Evolutionary conservation across 2,329 filamentous ascomycete species (phyloP).

Genomic region (Diaporthe batatas): DNA sequence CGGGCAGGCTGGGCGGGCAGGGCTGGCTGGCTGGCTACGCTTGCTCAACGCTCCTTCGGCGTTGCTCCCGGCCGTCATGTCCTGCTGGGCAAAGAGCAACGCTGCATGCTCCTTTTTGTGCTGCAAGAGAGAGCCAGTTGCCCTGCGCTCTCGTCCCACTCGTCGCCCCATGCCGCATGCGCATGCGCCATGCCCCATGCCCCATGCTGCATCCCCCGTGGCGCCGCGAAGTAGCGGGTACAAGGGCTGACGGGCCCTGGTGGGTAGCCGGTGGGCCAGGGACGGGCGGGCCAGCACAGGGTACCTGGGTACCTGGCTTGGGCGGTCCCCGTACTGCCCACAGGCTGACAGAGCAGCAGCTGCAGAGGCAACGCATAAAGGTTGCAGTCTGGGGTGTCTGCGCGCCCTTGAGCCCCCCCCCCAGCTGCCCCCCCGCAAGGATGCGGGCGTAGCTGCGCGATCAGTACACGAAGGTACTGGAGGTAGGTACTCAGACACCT

Average conservation of each 20-base stretch:
- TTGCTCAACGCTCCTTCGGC: slow-evolving; percentile 7
- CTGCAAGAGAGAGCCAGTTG: neutral
- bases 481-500: too few species aligned
- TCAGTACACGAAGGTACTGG: slow-evolving; percentile 12
- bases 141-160: slow-evolving; percentile 19
- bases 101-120: slow-evolving; percentile 22
- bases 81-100: slow-evolving; percentile 17
- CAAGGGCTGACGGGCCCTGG: slow-evolving; percentile 4
- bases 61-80: slow-evolving; percentile 1
- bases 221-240: slow-evolving; percentile 28
- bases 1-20: too few species aligned
- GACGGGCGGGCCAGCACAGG: neutral
- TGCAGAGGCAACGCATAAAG: slow-evolving; percentile 21
- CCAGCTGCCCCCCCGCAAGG: slow-evolving; percentile 19
- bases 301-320: neutral
- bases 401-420: too few species aligned
- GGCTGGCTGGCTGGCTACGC: neutral
- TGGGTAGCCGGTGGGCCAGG: slow-evolving; percentile 12
- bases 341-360: too few species aligned
- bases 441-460: slow-evolving; percentile 30
- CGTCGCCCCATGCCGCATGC: slow-evolving; percentile 3
- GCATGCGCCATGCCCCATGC: neutral
- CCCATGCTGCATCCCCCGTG: neutral
- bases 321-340: too few species aligned
- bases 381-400: slow-evolving; percentile 33